Conservation (phyloP, 2,329 filamentous ascomycete genomes). For the Fusarium sp. region DNA sequence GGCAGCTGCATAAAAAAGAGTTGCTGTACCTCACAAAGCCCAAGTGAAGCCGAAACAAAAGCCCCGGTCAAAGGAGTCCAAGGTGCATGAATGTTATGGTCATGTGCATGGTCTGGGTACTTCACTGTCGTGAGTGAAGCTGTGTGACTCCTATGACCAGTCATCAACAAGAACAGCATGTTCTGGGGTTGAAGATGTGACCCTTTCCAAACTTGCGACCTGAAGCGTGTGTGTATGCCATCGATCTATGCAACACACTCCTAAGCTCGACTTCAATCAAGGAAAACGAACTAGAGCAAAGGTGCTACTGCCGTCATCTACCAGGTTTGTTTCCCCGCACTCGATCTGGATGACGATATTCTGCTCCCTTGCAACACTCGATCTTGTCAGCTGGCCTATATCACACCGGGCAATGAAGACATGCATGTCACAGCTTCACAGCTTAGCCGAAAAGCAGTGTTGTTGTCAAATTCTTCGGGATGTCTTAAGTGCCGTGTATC, state of each 20-base stretch:
- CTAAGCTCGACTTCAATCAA: background rate
- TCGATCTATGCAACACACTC: background rate
- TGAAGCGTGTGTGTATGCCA: background rate
- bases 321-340: background rate
- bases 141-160: slow-evolving; percentile 16
- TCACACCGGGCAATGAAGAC: background rate
- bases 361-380: background rate
- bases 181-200: slow-evolving; percentile 16
- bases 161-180: slow-evolving; percentile 7
- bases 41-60: slow-evolving; percentile 32
- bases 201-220: slow-evolving; percentile 8
- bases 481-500: slow-evolving; percentile 23
- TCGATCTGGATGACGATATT: background rate
- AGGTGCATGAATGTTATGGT: slow-evolving; percentile 5
- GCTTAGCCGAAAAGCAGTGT: slow-evolving; percentile 23
- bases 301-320: background rate
- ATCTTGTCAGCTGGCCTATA: slow-evolving; percentile 12
- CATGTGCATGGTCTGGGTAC: slow-evolving; percentile 13
- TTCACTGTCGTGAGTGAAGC: slow-evolving; percentile 5
- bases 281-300: background rate
- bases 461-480: background rate
- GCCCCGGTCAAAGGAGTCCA: background rate
- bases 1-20: slow-evolving; percentile 19
- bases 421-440: slow-evolving; percentile 15
- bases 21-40: background rate